Conservation (phyloP, 1,139 yeast genomes). For the Nakaseomyces sp. region DNA sequence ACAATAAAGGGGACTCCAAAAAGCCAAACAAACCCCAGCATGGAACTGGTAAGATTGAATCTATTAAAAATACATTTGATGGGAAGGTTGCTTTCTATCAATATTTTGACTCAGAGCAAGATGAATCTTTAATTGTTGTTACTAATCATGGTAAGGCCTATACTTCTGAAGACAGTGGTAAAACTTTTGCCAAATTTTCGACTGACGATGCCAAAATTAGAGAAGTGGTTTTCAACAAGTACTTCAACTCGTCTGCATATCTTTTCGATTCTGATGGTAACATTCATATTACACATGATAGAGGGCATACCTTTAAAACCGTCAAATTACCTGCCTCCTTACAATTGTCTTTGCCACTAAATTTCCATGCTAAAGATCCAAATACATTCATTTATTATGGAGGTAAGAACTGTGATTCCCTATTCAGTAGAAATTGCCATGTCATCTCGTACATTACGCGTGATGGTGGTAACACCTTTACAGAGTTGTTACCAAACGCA, state of each 20-base stretch:
- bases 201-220: constrained; percentile 38
- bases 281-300: constrained; percentile 54
- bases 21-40: neutral
- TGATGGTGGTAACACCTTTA: constrained; percentile 59
- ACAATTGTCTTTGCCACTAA: constrained; percentile 35
- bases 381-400: constrained; percentile 67
- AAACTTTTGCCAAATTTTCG: constrained; percentile 40
- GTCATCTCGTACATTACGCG: constrained; percentile 50
- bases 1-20: constrained; percentile 9
- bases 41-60: constrained; percentile 15
- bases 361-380: constrained; percentile 48
- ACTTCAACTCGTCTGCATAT: constrained; percentile 54
- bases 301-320: constrained; percentile 50
- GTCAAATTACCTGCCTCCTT: constrained; percentile 46
- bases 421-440: constrained; percentile 41
- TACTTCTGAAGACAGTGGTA: constrained; percentile 77
- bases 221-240: constrained; percentile 52
- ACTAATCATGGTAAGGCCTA: constrained; percentile 45
- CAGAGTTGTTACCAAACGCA: constrained; percentile 42
- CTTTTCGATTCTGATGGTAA: constrained; percentile 45
- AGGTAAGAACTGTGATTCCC: constrained; percentile 45
- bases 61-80: constrained; percentile 29
- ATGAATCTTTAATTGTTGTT: constrained; percentile 65
- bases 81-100: constrained; percentile 28
- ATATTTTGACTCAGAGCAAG: constrained; percentile 35